Evolutionary conservation across 1,284 basidiomycete species (phyloP).

Genomic region (Microstroma glucosiphilum): DNA sequence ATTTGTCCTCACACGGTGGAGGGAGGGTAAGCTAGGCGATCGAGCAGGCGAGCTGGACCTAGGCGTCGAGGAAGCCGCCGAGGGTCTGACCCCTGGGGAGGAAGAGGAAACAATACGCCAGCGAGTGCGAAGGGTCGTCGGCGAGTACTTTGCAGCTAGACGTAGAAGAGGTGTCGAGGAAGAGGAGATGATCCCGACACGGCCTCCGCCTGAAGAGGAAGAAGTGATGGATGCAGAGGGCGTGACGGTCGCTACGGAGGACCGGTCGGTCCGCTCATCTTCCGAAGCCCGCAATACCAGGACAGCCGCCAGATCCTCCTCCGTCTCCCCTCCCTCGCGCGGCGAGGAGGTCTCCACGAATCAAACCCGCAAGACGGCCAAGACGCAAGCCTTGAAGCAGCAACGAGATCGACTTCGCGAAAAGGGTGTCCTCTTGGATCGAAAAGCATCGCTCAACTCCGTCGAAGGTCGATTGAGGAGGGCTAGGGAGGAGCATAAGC

Average conservation of each 20-base stretch:
- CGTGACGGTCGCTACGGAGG: neutral
- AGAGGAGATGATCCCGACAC: neutral
- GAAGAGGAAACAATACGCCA: neutral
- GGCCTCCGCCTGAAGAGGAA: neutral
- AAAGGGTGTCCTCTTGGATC: neutral
- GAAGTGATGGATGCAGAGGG: neutral
- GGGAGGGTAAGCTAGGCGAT: slow-evolving; percentile 31
- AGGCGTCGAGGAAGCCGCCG: slow-evolving; percentile 22
- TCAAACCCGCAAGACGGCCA: neutral
- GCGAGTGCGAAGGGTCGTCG: neutral
- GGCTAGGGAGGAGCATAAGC: neutral
- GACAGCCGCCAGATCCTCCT: neutral
- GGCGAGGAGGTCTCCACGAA: neutral
- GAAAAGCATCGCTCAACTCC: neutral
- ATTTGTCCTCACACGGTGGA: slow-evolving; percentile 41
- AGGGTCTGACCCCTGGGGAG: slow-evolving; percentile 11
- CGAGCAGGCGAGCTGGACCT: slow-evolving; percentile 39
- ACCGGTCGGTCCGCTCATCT: neutral
- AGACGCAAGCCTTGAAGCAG: neutral
- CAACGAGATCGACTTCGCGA: neutral
- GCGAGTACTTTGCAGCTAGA: neutral
- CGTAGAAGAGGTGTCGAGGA: neutral
- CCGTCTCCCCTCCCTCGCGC: neutral
- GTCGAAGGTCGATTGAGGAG: neutral
- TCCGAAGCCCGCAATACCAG: neutral